Conservation (phyloP, 768 basidiomycete genomes). For the Hygrophoropsis aurantiaca region DNA sequence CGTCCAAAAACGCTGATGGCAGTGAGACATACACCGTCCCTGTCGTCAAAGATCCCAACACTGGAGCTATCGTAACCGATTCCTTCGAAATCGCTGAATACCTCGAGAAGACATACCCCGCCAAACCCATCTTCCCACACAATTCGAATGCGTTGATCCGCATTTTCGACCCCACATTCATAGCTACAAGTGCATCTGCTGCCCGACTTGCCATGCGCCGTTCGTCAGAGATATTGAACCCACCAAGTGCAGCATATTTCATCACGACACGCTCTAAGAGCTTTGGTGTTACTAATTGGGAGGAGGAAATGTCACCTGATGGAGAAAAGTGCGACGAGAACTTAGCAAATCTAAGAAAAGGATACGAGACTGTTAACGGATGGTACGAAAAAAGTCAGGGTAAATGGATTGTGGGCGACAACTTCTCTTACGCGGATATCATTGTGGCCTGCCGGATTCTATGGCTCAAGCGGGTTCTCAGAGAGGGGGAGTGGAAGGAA, state of each 20-base stretch:
- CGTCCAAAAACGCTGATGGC: conserved; percentile 34
- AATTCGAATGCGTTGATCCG: not conserved
- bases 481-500: conserved; percentile 6
- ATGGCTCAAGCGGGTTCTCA: conserved; percentile 11
- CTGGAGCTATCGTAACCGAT: conserved; percentile 12
- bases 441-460: conserved; percentile 15
- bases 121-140: not conserved
- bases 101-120: not conserved
- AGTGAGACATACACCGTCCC: conserved; percentile 39
- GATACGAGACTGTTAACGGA: conserved; percentile 20
- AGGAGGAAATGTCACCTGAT: conserved; percentile 28
- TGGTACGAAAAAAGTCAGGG: conserved; percentile 9
- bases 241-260: conserved; percentile 39
- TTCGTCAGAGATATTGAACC: conserved; percentile 26
- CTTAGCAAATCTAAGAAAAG: conserved; percentile 38
- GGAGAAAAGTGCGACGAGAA: conserved; percentile 26
- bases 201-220: conserved; percentile 19
- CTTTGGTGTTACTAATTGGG: conserved; percentile 34
- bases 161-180: not conserved
- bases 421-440: conserved; percentile 20
- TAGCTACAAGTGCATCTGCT: not conserved
- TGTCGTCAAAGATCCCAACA: conserved; percentile 32
- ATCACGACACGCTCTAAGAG: conserved; percentile 30
- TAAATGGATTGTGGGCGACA: conserved; percentile 12
- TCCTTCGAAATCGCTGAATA: not conserved